Evolutionary conservation across 2,329 filamentous ascomycete genomes (phyloP), one percentile per base, ranked within the genome.

Genomic region (Herpomyces periplanetae): DNA sequence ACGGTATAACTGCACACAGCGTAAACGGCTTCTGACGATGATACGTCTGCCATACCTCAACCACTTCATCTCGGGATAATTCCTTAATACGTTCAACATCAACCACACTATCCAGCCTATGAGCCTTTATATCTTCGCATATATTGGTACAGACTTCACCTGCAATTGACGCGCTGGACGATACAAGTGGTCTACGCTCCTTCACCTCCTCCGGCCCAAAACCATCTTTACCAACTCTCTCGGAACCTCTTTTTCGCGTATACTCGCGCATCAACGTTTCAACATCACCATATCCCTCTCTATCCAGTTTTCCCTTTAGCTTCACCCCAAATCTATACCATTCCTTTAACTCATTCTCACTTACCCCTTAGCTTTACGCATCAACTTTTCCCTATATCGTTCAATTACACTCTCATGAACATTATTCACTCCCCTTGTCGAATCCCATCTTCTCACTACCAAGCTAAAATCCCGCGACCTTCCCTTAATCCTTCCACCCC

Each of bases 341-440:
- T 8, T 6, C 10, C 13, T 6, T 8, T 5, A 8, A 9, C 11
- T 9, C 13, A 11, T 17, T 15, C 16, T 15, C 3, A 35, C 43
- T 31, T 34, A 56, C 40, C 61, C 42, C 34, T 56, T 55, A 5
- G 69, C 75, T 40, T 85, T 88, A 27, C 50, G 44, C 27, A 64
- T 51, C 25, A 96, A 59, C 44, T 87, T 87, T 22, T 61, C 51
- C 29, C 54, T 55, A 44, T 96, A 96, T 39, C 66, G 84, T 27
- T 85, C 69, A 26, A 66, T 35, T 15, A 88, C 45, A 29, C 50
- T 48, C 22, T 53, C 49, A 17, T 59, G 48, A 22, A 54, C 44
- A 22, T 54, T 53, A 25, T 71, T n/a, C n/a, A n/a, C n/a, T n/a
- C n/a, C n/a, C n/a, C n/a, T n/a, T n/a, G n/a, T n/a, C n/a, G n/a